Evolutionary conservation across 2,329 filamentous ascomycete genomes (phyloP), one percentile per base, ranked within the genome.

Genomic region (Diaporthe eres): DNA sequence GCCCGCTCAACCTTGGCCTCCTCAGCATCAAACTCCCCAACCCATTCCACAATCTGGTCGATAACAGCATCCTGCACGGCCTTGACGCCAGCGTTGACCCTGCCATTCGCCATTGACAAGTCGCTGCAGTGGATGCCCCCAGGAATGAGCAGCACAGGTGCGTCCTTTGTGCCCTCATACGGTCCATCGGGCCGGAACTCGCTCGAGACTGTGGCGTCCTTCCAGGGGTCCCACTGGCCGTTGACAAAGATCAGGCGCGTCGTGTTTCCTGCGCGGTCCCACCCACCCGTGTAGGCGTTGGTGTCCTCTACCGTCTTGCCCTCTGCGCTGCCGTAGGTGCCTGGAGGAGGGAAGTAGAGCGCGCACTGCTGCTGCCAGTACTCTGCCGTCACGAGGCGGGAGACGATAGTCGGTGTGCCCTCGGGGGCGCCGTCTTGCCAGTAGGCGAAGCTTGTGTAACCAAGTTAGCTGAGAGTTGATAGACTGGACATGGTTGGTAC

Each of bases 1-100:
- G 19, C 51, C 19, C 57, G 49, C 37, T 51, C 37, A 51, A 53
- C 72, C 55, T 77, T 77, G 2, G 39, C 80, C 80, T 83, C 82
- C 71, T 80, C 75, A 7, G 77, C 77, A 72, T 86, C 86, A 71
- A 83, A 92, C 80, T 91, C 88, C 0, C 81, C 83, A 3, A 92
- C 88, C 90, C 90, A 92, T 31, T 79, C 80, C 77, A 85, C 87
- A 77, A 92, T 87, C 81, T 90, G 85, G 17, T 82, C 84, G 5
- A 91, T 83, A 80, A 89, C 86, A 37, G 85, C 84, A 78, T 90
- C 84, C 53, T 90, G 87, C 1, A 92, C 85, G 55, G 82, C 82
- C 80, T 87, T 84, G 1, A 87, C 86, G 0, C 86, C 89, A 0
- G 82, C 84, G 79, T 92, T 92, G 25, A 82, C 86, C 2, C 74